Percentiles rank a stretch among this genome's conserved stretches.
Evolutionary conservation across 2,329 filamentous ascomycete genomes (phyloP).

Genomic region (Tolypocladium ovalisporum): DNA sequence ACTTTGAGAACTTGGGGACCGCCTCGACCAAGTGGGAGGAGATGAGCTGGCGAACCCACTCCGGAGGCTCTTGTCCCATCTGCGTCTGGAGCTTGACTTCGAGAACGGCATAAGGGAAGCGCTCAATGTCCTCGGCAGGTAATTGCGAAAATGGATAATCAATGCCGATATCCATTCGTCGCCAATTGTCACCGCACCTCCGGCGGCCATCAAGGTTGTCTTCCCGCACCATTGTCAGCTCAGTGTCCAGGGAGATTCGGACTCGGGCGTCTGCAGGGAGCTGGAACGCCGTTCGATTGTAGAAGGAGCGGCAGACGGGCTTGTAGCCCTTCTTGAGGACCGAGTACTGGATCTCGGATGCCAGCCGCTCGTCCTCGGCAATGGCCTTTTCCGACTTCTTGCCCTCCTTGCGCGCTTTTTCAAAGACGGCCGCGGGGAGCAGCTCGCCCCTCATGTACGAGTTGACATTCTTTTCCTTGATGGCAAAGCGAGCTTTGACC

Average conservation of each 20-base stretch:
- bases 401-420: slow-evolving; percentile 89
- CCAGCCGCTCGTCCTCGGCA: slow-evolving; percentile 78
- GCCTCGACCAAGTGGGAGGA: slow-evolving; percentile 92
- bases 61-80: slow-evolving; percentile 84
- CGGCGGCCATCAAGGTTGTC: slow-evolving; percentile 79
- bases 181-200: slow-evolving; percentile 82
- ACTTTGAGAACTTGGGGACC: slow-evolving; percentile 99
- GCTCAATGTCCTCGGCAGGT: slow-evolving; percentile 70
- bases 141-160: slow-evolving; percentile 91
- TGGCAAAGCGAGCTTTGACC: slow-evolving; percentile 88
- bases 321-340: slow-evolving; percentile 76
- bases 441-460: slow-evolving; percentile 76
- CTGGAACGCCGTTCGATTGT: slow-evolving; percentile 96
- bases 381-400: slow-evolving; percentile 92
- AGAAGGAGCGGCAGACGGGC: slow-evolving; percentile 91
- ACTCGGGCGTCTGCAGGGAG: slow-evolving; percentile 92
- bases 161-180: slow-evolving; percentile 93
- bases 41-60: slow-evolving; percentile 92
- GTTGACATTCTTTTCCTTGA: slow-evolving; percentile 98
- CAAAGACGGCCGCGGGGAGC: slow-evolving; percentile 81
- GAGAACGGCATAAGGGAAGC: slow-evolving; percentile 91
- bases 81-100: slow-evolving; percentile 98
- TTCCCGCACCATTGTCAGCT: slow-evolving; percentile 88
- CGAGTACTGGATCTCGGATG: slow-evolving; percentile 87
- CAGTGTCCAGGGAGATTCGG: slow-evolving; percentile 91